Percentiles rank a stretch among this genome's conserved stretches.
phyloP scores from a whole-genome alignment of 805 yeast species.

The Metschnikowia kofuensis region DNA sequence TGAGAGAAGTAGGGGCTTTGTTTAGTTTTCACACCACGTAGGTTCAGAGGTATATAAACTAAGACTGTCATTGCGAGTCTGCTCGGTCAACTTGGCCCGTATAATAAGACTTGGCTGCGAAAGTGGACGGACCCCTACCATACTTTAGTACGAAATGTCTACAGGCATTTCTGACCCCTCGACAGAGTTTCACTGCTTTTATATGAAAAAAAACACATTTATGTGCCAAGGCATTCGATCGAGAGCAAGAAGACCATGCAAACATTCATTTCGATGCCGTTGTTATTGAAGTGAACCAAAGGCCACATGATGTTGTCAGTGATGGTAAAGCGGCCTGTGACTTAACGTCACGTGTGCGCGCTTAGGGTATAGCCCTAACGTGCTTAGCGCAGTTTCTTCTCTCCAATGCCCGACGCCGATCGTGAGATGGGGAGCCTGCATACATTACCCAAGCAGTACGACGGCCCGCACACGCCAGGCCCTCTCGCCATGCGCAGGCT shows the following conservation, averaged over 20 bases:
- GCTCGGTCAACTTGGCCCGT: too few relatives aligned
- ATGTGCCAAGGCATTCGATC: too few relatives aligned
- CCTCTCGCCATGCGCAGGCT: constrained; percentile 8
- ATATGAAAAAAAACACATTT: too few relatives aligned
- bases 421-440: constrained; percentile 3
- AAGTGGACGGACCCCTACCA: neutral
- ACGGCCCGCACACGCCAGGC: constrained; percentile 8
- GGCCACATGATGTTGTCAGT: neutral
- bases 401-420: neutral
- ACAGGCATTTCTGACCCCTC: too few relatives aligned
- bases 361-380: constrained; percentile 14
- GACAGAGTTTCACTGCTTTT: too few relatives aligned
- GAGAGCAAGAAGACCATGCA: too few relatives aligned
- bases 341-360: constrained; percentile 12
- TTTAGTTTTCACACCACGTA: too few relatives aligned
- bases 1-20: too few relatives aligned
- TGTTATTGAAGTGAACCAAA: neutral
- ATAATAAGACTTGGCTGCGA: neutral
- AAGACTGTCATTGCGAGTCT: too few relatives aligned
- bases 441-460: neutral
- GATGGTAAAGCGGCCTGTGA: neutral
- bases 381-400: neutral
- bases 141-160: too few relatives aligned
- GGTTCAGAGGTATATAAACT: neutral
- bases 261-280: too few relatives aligned